Evolutionary conservation across 345 rosid genomes (phyloP), one percentile per base, ranked within the genome.

Genomic region (Hibiscus mutabilis): DNA sequence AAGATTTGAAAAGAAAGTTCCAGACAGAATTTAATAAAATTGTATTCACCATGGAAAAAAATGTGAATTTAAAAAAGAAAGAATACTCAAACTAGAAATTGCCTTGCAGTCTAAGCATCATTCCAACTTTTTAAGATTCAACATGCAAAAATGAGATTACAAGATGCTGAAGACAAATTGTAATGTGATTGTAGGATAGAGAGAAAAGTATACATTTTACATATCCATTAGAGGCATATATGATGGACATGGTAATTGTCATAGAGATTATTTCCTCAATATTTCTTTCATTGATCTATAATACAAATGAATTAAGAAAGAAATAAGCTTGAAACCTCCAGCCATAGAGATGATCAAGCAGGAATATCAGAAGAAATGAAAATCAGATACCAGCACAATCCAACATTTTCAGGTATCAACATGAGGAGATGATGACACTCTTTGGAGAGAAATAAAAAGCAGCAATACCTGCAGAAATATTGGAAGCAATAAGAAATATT

Each of bases 401-500:
- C 7, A n/a, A 25, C 2, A 3, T 5, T 27, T 27, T 4, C 13
- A 8, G 15, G 29, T n/a, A 49, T 47, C 70, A 49, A 16, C 14
- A 25, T 66, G 21, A 12, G 37, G 57, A 15, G 29, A 47, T 25
- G 57, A 16, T 0, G 5, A 47, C 13, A 21, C n/a, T 15, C 37
- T n/a, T n/a, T 0, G 21, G 15, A 66, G 1, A 22, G 56, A 18
- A 40, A 57, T 60, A 15, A 73, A 55, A 40, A 79, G 46, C 7
- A 72, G 71, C 13, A 77, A 71, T 87, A 92, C 99, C 80, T 89
- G 99, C 60, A 90, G 91, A 81, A 90, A 90, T 71, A 90, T 84
- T 21, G 99, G 99, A 82, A 95, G 91, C 86, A 95, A 74, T 53
- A 62, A 90, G 91, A 81, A 90, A 90, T 71, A 90, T 84, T 21